Percentiles rank a stretch among this genome's conserved stretches.
Evolutionary conservation across 176 grass and related monocot genomes (phyloP).

Genomic region (Dactylis glomerata): DNA sequence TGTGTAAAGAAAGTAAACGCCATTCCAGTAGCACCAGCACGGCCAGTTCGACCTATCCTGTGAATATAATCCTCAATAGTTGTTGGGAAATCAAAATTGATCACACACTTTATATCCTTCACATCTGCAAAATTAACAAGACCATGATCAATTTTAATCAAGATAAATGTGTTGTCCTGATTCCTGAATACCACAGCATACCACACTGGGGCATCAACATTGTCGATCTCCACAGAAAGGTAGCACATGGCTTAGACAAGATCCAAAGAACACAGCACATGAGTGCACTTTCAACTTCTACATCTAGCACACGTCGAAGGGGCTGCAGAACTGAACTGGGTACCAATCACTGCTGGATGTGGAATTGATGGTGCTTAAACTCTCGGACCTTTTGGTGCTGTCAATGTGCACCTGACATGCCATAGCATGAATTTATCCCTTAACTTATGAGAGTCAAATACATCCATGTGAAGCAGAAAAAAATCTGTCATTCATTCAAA

Average conservation of each 20-base stretch:
- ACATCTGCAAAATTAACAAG: slow-evolving; percentile 76
- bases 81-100: slow-evolving; percentile 98
- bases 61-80: slow-evolving; percentile 97
- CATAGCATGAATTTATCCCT: slow-evolving; percentile 28
- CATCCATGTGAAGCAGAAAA: slow-evolving; percentile 32
- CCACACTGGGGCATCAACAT: slow-evolving; percentile 46
- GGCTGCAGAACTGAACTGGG: slow-evolving; percentile 80
- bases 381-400: slow-evolving; percentile 29
- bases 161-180: slow-evolving; percentile 19
- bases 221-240: slow-evolving; percentile 43
- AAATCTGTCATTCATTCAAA: slow-evolving; percentile 34
- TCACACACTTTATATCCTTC: slow-evolving; percentile 98
- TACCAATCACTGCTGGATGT: slow-evolving; percentile 53
- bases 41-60: slow-evolving; percentile 92
- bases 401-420: slow-evolving; percentile 26
- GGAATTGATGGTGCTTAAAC: slow-evolving; percentile 81
- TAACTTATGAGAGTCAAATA: slow-evolving; percentile 15
- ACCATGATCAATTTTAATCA: slow-evolving; percentile 15
- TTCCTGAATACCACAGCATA: slow-evolving; percentile 33
- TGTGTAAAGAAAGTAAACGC: slow-evolving; percentile 90
- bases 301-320: slow-evolving; percentile 54
- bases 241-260: slow-evolving; percentile 47
- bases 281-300: slow-evolving; percentile 20
- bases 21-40: slow-evolving; percentile 86
- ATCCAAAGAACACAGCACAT: slow-evolving; percentile 31